phyloP scores from a whole-genome alignment of 202 grass and related monocot species.

The Cymbopogon flexuosus region DNA sequence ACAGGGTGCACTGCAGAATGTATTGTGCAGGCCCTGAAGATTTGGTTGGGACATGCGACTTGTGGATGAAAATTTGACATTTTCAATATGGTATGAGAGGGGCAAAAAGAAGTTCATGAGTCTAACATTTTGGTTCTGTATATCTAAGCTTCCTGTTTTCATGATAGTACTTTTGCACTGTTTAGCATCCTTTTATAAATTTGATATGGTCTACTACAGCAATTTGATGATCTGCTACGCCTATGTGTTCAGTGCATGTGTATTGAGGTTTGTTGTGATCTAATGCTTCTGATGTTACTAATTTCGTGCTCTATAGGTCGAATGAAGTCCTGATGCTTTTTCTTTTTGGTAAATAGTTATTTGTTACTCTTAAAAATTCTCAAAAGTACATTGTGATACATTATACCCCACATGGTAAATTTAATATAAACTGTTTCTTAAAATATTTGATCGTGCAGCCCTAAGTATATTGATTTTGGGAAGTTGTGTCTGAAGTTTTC shows the following conservation, averaged over 20 bases:
- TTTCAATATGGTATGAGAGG: not conserved
- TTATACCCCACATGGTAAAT: not conserved
- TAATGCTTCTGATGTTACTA: not conserved
- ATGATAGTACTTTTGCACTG: not conserved
- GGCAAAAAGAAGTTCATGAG: not conserved
- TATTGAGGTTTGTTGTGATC: not conserved
- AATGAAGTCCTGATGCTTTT: not conserved
- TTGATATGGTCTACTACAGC: not conserved
- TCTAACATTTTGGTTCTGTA: not conserved
- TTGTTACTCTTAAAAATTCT: not conserved
- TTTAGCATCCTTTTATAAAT: constrained; percentile 1
- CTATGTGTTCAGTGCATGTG: constrained; percentile 6
- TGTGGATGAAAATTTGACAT: not conserved
- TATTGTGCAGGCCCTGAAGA: not conserved
- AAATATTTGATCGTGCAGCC: not conserved
- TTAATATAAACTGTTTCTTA: not conserved
- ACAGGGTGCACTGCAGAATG: not conserved
- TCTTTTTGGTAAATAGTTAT: not conserved
- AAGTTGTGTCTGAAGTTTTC: not conserved
- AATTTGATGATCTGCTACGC: not conserved
- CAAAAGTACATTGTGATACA: not conserved
- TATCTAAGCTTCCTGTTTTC: not conserved
- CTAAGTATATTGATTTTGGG: constrained; percentile 4
- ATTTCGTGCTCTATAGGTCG: not conserved
- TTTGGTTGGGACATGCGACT: not conserved